A percentile compares a stretch with the other conserved stretches of the same genome.
Evolutionary conservation across 2,329 filamentous ascomycete species (phyloP).

Genomic region (Verticillium tricorpus): DNA sequence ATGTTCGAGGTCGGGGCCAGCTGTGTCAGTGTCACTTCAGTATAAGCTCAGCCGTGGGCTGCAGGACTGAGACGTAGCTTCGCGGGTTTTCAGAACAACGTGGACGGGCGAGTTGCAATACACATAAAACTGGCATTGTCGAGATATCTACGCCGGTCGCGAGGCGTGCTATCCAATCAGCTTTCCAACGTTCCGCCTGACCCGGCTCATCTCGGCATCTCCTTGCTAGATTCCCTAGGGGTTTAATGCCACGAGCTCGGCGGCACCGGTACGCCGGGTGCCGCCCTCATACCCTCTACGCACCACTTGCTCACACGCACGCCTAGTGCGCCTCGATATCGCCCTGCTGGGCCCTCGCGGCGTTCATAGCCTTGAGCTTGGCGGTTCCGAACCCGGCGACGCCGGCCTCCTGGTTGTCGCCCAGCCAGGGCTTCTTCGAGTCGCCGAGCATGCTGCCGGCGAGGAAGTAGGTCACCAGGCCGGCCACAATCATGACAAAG

Average conservation of each 20-base stretch:
- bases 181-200: neutral
- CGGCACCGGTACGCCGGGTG: neutral
- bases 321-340: neutral
- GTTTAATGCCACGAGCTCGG: neutral
- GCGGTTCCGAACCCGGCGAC: slow-evolving; percentile 80
- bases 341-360: slow-evolving; percentile 37
- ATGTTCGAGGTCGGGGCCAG: too few species aligned
- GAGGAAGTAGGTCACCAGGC: slow-evolving; percentile 83
- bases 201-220: neutral
- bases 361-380: slow-evolving; percentile 66
- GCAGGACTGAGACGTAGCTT: too few species aligned
- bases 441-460: slow-evolving; percentile 80
- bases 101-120: too few species aligned
- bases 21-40: too few species aligned
- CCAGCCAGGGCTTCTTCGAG: slow-evolving; percentile 91
- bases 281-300: neutral
- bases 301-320: neutral
- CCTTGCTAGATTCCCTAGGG: neutral
- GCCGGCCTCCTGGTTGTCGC: slow-evolving; percentile 77
- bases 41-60: too few species aligned
- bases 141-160: too few species aligned
- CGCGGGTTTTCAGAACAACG: too few species aligned
- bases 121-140: too few species aligned
- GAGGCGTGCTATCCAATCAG: too few species aligned
- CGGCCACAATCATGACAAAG: slow-evolving; percentile 86